Conservation (phyloP, 1,139 yeast species). For the Meyerozyma carpophila region DNA sequence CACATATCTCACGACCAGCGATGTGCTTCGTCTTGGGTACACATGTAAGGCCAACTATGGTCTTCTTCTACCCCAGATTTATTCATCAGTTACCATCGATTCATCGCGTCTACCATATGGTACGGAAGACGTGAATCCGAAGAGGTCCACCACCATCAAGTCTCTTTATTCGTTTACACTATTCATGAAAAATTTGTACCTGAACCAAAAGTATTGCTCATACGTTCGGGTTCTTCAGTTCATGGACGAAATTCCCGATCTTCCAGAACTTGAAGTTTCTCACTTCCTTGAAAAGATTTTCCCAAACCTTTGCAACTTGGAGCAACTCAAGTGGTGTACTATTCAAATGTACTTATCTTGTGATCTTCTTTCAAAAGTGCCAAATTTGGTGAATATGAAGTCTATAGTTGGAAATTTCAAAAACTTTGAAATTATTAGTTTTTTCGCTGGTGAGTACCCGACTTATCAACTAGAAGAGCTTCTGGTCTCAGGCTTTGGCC, state of each 20-base stretch:
- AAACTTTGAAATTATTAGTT: conserved; percentile 9
- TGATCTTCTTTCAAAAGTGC: conserved; percentile 10
- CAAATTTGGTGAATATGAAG: conserved; percentile 8
- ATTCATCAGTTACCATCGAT: conserved; percentile 17
- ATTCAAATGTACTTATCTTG: conserved; percentile 11
- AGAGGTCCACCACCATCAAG: conserved; percentile 3
- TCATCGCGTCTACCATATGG: conserved; percentile 10
- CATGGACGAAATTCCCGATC: conserved; percentile 18
- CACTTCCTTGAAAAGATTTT: conserved; percentile 12
- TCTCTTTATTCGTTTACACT: conserved; percentile 17
- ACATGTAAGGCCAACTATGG: conserved; percentile 13
- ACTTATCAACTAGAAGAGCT: conserved; percentile 11
- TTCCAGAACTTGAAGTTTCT: conserved; percentile 21
- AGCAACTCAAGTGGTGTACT: conserved; percentile 19
- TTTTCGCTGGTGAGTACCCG: background rate
- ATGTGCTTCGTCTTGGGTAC: conserved; percentile 13
- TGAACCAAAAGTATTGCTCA: conserved; percentile 9
- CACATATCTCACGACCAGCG: conserved; percentile 12
- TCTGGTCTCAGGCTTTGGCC: conserved; percentile 16
- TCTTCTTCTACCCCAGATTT: conserved; percentile 15
- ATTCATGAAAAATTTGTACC: conserved; percentile 14
- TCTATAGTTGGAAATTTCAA: conserved; percentile 18
- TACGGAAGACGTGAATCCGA: conserved; percentile 1
- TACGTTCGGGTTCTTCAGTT: conserved; percentile 14
- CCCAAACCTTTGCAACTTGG: conserved; percentile 16